A percentile compares a stretch with the other conserved stretches of the same genome.
Conservation (phyloP, 2,329 filamentous ascomycete species). For the Proliferodiscus dingleyae region DNA sequence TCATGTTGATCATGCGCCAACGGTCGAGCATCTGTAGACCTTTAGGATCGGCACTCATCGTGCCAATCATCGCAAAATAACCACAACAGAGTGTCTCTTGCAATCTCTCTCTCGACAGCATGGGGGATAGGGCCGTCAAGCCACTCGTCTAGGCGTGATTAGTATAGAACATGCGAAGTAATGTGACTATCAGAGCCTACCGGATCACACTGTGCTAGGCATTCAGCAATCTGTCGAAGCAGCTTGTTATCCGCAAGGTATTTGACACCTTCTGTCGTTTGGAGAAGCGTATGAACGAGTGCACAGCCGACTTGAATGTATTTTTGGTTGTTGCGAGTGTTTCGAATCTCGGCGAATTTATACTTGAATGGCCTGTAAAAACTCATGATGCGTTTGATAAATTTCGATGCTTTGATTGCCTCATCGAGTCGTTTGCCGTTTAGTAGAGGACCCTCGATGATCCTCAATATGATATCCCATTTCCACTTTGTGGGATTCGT, state of each 20-base stretch:
- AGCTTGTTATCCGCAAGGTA: slow-evolving; percentile 91
- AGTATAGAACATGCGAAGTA: slow-evolving; percentile 3
- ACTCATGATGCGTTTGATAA: slow-evolving; percentile 88
- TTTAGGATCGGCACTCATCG: slow-evolving; percentile 74
- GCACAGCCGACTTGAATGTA: slow-evolving; percentile 89
- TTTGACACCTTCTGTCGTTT: slow-evolving; percentile 76
- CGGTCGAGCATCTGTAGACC: slow-evolving; percentile 87
- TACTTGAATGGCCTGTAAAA: slow-evolving; percentile 98
- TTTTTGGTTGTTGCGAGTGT: slow-evolving; percentile 87
- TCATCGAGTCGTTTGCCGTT: slow-evolving; percentile 91
- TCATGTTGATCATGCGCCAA: slow-evolving; percentile 99
- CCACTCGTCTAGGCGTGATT: slow-evolving; percentile 53
- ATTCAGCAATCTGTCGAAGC: slow-evolving; percentile 89
- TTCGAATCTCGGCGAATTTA: slow-evolving; percentile 84
- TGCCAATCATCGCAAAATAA: slow-evolving; percentile 89
- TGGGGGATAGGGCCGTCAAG: slow-evolving; percentile 74
- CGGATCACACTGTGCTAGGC: slow-evolving; percentile 88
- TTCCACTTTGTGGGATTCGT: slow-evolving; percentile 96
- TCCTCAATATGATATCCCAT: slow-evolving; percentile 85
- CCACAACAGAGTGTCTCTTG: slow-evolving; percentile 84
- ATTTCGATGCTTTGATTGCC: slow-evolving; percentile 90
- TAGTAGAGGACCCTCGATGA: slow-evolving; percentile 88
- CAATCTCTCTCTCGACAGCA: slow-evolving; percentile 83
- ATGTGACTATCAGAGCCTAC: slow-evolving; percentile 44
- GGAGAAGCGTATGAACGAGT: slow-evolving; percentile 78